Evolutionary conservation across 2,329 filamentous ascomycete genomes (phyloP).

Genomic region (Aspergillus glaucus): DNA sequence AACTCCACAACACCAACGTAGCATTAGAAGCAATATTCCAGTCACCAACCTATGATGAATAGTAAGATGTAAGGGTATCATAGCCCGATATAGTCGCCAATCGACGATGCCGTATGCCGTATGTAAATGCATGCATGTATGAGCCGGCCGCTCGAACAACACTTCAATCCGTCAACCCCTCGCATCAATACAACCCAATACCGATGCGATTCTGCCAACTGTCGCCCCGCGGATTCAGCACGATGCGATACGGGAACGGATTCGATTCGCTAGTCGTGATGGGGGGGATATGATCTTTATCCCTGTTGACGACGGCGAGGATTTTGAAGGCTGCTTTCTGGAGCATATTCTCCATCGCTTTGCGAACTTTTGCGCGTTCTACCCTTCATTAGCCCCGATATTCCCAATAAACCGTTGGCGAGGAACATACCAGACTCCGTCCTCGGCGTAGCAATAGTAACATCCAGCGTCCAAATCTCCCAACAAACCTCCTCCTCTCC

Average conservation of each 20-base stretch:
- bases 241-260: slow-evolving; percentile 91
- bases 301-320: slow-evolving; percentile 73
- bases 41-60: neutral
- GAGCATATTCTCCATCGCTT: slow-evolving; percentile 84
- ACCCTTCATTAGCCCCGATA: neutral
- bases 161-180: neutral
- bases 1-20: neutral
- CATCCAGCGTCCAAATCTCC: slow-evolving; percentile 92
- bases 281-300: slow-evolving; percentile 94
- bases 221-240: slow-evolving; percentile 74
- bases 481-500: slow-evolving; percentile 92
- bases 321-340: slow-evolving; percentile 85
- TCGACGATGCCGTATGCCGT: neutral
- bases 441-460: slow-evolving; percentile 83
- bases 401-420: neutral
- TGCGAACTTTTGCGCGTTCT: slow-evolving; percentile 84
- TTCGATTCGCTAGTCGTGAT: slow-evolving; percentile 89
- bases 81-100: slow-evolving; percentile 8
- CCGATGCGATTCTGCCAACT: slow-evolving; percentile 76
- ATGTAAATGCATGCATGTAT: neutral
- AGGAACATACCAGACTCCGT: slow-evolving; percentile 70
- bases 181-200: slow-evolving; percentile 63
- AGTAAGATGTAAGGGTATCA: slow-evolving; percentile 3
- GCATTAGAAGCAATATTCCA: neutral
- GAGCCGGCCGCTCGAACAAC: neutral